Evolutionary conservation across 768 basidiomycete genomes (phyloP).

Genomic region (Infundibulicybe gibba): DNA sequence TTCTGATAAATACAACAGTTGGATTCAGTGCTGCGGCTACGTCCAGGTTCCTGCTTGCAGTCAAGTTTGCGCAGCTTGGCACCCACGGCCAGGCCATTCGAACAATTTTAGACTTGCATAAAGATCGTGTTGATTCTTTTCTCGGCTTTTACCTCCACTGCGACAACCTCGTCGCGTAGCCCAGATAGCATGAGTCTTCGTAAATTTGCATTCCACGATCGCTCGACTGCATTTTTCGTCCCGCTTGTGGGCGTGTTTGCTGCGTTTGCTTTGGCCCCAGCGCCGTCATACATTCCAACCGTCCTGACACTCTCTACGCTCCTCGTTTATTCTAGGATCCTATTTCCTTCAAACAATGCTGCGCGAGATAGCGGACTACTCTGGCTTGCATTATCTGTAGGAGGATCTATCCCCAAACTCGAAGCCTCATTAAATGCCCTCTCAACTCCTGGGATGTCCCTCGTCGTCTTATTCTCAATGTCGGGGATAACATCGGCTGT

Average conservation of each 20-base stretch:
- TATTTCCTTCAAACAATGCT: constrained; percentile 23
- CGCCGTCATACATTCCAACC: constrained; percentile 19
- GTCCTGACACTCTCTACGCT: constrained; percentile 25
- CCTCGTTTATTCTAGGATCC: constrained; percentile 30
- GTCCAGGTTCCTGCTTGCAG: too few species aligned
- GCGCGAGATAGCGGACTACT: constrained; percentile 23
- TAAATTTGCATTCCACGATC: constrained; percentile 19
- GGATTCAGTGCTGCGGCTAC: too few species aligned
- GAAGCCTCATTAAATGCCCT: constrained; percentile 49
- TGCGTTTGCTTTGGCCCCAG: constrained; percentile 18
- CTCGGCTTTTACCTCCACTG: not conserved
- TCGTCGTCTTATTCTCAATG: constrained; percentile 39
- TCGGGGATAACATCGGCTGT: constrained; percentile 41
- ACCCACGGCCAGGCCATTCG: too few species aligned
- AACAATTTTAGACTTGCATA: too few species aligned
- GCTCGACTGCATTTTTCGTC: constrained; percentile 23
- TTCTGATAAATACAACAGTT: too few species aligned
- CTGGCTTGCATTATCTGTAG: constrained; percentile 33
- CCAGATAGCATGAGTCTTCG: constrained; percentile 20
- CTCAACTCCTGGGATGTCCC: constrained; percentile 45
- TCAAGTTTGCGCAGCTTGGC: too few species aligned
- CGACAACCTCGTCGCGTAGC: constrained; percentile 2
- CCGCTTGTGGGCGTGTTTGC: constrained; percentile 15
- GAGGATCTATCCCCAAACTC: constrained; percentile 36
- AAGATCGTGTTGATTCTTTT: too few species aligned